phyloP scores from a whole-genome alignment of 306 rosid species.

The Glycine soja region DNA sequence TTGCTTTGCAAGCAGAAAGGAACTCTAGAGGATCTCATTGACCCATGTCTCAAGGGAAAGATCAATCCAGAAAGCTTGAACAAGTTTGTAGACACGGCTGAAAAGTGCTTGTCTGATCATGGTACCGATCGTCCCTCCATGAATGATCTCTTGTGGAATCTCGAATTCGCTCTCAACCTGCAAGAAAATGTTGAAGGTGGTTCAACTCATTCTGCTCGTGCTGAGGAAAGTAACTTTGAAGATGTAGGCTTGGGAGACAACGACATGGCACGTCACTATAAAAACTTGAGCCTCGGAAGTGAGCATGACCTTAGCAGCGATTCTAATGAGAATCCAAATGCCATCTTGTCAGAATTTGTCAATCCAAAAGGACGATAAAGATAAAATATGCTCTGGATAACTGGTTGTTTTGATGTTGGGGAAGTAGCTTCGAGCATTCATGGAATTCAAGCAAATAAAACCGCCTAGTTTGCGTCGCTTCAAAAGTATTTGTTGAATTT shows the following conservation, averaged over 20 bases:
- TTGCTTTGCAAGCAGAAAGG: slow-evolving; percentile 54
- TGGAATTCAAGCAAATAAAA: slow-evolving; percentile 40
- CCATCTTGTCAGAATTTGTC: slow-evolving; percentile 51
- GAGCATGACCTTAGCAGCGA: slow-evolving; percentile 44
- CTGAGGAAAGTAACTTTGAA: slow-evolving; percentile 39
- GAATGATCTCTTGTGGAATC: slow-evolving; percentile 66
- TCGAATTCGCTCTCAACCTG: slow-evolving; percentile 64
- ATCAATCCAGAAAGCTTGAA: slow-evolving; percentile 60
- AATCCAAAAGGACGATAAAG: slow-evolving; percentile 47
- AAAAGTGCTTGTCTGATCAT: slow-evolving; percentile 63
- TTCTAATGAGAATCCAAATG: neutral
- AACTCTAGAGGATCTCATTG: slow-evolving; percentile 59
- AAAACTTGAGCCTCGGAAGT: slow-evolving; percentile 50
- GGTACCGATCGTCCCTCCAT: slow-evolving; percentile 63
- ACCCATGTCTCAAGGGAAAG: slow-evolving; percentile 55
- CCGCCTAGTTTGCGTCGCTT: slow-evolving; percentile 2
- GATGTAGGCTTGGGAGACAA: slow-evolving; percentile 45
- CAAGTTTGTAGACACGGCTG: slow-evolving; percentile 60
- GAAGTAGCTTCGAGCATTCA: slow-evolving; percentile 10
- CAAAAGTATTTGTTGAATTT: slow-evolving; percentile 38
- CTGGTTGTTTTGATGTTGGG: slow-evolving; percentile 5
- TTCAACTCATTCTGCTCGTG: no score
- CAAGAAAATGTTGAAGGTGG: slow-evolving; percentile 48
- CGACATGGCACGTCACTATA: slow-evolving; percentile 45
- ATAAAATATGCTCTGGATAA: neutral